Conservation (phyloP, 371 early-diverging fungal species). For the Encephalitozoon cuniculi region DNA sequence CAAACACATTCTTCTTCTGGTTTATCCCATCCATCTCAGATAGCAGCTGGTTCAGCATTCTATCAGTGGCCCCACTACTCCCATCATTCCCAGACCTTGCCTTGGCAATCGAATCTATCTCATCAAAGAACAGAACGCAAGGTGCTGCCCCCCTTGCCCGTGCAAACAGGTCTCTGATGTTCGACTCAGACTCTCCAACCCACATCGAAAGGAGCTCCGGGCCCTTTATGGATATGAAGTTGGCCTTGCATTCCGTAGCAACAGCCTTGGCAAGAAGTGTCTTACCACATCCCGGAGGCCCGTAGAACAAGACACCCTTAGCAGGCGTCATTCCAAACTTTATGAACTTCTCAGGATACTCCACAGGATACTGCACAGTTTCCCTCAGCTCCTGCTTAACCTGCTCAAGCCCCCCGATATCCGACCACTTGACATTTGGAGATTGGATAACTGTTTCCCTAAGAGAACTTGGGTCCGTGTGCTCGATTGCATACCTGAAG, state of each 20-base stretch:
- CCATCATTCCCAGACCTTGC: constrained; percentile 78
- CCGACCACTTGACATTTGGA: constrained; percentile 92
- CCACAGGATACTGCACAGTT: constrained; percentile 98
- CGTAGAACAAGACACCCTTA: constrained; percentile 98
- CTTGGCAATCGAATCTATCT: constrained; percentile 97
- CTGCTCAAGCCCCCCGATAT: constrained; percentile 95
- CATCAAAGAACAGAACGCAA: constrained; percentile 99
- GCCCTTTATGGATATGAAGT: constrained; percentile 98
- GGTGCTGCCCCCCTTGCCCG: constrained; percentile 97
- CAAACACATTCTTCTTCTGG: constrained; percentile 89
- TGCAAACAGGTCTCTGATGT: constrained; percentile 97
- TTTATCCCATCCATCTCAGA: constrained; percentile 99
- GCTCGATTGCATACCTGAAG: constrained; percentile 84
- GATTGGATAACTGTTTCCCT: constrained; percentile 98
- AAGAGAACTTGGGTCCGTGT: constrained; percentile 93
- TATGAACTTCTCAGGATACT: constrained; percentile 97
- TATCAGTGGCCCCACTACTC: constrained; percentile 77
- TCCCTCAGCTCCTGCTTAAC: constrained; percentile 97
- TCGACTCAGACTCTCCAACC: constrained; percentile 99
- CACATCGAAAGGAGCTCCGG: constrained; percentile 99
- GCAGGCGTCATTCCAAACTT: constrained; percentile 98
- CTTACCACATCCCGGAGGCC: constrained; percentile 99
- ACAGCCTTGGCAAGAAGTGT: constrained; percentile 98
- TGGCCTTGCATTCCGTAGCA: constrained; percentile 99
- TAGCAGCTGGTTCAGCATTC: constrained; percentile 95